Conservation (phyloP, 768 basidiomycete genomes). For the Termitomyces sp. region DNA sequence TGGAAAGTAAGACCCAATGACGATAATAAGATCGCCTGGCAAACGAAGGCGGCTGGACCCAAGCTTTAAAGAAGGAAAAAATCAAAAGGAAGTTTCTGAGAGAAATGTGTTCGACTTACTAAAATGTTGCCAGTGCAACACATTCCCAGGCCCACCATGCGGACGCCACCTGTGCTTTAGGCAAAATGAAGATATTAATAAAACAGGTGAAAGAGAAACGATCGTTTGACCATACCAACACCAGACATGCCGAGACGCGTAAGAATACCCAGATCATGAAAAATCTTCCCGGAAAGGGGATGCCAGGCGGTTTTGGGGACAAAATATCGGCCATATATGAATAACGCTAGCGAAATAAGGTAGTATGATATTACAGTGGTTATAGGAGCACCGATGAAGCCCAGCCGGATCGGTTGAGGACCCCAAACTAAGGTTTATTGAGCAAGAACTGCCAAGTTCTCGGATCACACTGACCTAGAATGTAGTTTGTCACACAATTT, state of each 20-base stretch:
- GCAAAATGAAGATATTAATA: neutral
- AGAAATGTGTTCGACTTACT: neutral
- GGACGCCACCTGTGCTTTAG: neutral
- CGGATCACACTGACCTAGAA: constrained; percentile 49
- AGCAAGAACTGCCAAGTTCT: neutral
- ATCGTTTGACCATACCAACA: neutral
- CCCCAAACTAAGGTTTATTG: neutral
- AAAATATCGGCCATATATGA: neutral
- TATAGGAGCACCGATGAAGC: neutral
- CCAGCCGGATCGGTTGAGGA: neutral
- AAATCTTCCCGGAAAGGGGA: neutral
- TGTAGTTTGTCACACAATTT: constrained; percentile 75
- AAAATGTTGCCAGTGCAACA: neutral
- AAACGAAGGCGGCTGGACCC: neutral
- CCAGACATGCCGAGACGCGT: neutral
- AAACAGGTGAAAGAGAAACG: neutral
- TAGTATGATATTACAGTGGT: neutral
- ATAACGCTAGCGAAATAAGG: neutral
- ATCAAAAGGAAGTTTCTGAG: neutral
- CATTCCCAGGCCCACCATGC: neutral
- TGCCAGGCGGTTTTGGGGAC: neutral
- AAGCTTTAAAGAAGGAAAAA: neutral
- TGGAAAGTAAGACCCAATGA: neutral
- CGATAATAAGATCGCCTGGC: neutral
- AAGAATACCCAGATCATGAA: neutral